Conservation (phyloP, 2,329 filamentous ascomycete species). For the Sarocladiaceae sp. region DNA sequence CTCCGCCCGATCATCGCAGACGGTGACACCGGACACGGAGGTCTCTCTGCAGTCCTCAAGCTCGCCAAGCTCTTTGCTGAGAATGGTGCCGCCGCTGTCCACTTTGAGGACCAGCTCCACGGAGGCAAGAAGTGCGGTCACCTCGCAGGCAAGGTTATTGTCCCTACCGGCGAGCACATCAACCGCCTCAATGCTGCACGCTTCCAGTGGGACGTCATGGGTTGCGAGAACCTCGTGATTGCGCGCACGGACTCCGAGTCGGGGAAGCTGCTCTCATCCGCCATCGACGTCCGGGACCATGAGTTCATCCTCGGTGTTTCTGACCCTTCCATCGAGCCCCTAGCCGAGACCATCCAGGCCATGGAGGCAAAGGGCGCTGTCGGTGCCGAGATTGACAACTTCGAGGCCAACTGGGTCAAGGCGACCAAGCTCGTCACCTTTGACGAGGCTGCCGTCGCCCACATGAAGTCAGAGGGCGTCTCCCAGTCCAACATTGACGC, state of each 20-base stretch:
- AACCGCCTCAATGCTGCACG: constrained; percentile 86
- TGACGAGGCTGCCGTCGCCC: constrained; percentile 78
- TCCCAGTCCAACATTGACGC: constrained; percentile 56
- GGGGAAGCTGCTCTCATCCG: constrained; percentile 81
- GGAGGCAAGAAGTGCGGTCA: constrained; percentile 98
- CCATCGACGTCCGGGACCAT: constrained; percentile 90
- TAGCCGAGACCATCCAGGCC: constrained; percentile 80
- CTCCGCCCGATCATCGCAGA: constrained; percentile 92
- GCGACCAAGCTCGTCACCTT: constrained; percentile 79
- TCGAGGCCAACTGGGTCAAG: constrained; percentile 85
- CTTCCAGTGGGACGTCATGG: constrained; percentile 99
- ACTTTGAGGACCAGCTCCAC: constrained; percentile 97
- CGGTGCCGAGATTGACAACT: constrained; percentile 75
- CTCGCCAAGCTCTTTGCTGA: constrained; percentile 96
- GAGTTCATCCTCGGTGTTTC: constrained; percentile 91
- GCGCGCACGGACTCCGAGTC: constrained; percentile 94
- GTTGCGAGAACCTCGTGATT: constrained; percentile 87
- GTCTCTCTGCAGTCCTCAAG: constrained; percentile 87
- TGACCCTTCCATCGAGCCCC: constrained; percentile 64
- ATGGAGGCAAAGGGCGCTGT: constrained; percentile 80
- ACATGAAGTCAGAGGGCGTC: constrained; percentile 62
- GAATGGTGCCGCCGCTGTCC: constrained; percentile 90
- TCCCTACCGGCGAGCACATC: constrained; percentile 92
- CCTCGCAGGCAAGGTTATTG: constrained; percentile 89
- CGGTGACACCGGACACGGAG: constrained; percentile 92